Evolutionary conservation across 2,329 filamentous ascomycete genomes (phyloP).

Genomic region (Bertia moriformis): DNA sequence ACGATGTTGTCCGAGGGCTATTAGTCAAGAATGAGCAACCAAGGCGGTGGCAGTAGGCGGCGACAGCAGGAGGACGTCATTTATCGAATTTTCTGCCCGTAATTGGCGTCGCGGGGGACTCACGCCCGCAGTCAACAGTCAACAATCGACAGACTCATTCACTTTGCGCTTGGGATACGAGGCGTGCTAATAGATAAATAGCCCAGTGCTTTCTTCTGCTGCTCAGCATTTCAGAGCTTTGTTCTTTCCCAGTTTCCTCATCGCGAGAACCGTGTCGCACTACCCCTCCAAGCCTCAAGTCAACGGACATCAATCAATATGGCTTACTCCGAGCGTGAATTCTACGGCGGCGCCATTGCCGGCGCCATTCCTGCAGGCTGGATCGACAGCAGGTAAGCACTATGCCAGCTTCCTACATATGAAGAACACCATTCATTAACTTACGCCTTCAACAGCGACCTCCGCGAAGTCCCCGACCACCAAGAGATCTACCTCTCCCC

Average conservation of each 20-base stretch:
- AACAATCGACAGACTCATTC: background rate
- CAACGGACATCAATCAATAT: background rate
- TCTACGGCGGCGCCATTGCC: background rate
- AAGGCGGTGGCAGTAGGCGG: no score
- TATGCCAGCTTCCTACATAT: background rate
- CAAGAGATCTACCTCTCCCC: conserved; percentile 1
- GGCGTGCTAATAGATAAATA: background rate
- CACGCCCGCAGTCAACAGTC: background rate
- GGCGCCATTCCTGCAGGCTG: background rate
- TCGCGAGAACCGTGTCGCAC: background rate
- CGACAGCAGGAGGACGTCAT: background rate
- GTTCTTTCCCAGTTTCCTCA: background rate
- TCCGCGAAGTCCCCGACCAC: conserved; percentile 1
- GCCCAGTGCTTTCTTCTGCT: background rate
- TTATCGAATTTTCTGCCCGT: no score
- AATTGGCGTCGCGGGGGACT: no score
- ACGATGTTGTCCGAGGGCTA: no score
- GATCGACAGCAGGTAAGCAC: background rate
- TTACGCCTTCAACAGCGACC: background rate
- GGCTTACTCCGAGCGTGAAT: background rate
- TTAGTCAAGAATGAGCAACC: no score
- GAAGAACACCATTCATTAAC: background rate
- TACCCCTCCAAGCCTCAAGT: background rate
- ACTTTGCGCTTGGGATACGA: no score
- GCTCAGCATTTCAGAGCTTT: background rate